Evolutionary conservation across 2,329 filamentous ascomycete genomes (phyloP), one percentile per base, ranked within the genome.

Genomic region (Fusarium subglutinans): DNA sequence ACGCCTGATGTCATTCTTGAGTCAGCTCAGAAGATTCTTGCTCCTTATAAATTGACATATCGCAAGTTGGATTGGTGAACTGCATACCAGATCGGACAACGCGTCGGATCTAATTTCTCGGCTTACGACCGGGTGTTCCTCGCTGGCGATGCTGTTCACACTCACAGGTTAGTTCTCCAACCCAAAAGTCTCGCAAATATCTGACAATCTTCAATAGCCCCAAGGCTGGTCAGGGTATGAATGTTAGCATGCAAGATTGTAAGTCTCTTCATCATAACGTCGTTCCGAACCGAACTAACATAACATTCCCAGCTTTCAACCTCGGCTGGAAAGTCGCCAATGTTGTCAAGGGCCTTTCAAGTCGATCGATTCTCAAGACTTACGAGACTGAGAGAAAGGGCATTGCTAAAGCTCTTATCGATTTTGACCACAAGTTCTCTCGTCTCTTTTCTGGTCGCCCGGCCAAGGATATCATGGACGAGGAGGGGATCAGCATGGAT

Each of bases 221-320:
- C 26, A 92, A 92, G 77, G 90, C 90, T 2, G 90, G 90, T 5
- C 91, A 93, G 77, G 91, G 92, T 18, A 93, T 93, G 91, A 94
- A 94, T 74, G 88, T 92, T 5, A 89, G 86, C 37, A 92, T 94
- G 89, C 91, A 92, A 75, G 92, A 94, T 78, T 64, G 60, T 63
- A 3, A 63, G 60, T 63, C 7, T 13, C 26, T 8, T 5, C 17
- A 4, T n/a, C 11, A 7, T 2, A 4, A 11, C 10, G 37, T 18
- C 3, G 11, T 7, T 38, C 1, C 13, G 1, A 6, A 13, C 15
- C n/a, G 6, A 55, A 24, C 26, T 63, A 59, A 63, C 7, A 1
- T 1, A 58, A 63, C 8, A 1, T 1, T 37, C 3, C 1, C 10
- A 63, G 60, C 77, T 5, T 79, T 76, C 78, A 90, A 90, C 60